Conservation (phyloP, 129 eudicot genomes). For the Dittrichia graveolens region DNA sequence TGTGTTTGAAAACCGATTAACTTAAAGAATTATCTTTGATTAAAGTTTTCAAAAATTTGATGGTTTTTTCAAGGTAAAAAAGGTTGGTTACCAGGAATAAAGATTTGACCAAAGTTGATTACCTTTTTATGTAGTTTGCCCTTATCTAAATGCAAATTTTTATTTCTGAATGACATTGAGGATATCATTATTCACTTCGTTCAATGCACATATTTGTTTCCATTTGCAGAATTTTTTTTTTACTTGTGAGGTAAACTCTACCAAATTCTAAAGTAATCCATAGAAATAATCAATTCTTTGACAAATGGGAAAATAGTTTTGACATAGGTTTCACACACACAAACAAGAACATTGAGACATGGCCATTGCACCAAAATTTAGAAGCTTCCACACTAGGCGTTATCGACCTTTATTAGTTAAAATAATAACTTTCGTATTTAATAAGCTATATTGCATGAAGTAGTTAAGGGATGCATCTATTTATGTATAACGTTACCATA, state of each 20-base stretch:
- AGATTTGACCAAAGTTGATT: no score
- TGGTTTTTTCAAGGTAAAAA: no score
- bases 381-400: conserved; percentile 28
- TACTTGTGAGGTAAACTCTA: not conserved
- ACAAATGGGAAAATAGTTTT: conserved; percentile 12
- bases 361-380: conserved; percentile 28
- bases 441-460: no score
- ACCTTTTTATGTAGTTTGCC: no score
- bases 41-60: no score
- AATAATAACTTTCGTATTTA: no score
- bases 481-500: no score
- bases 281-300: conserved; percentile 18
- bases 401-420: no score
- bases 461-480: no score
- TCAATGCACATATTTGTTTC: conserved; percentile 11
- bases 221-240: not conserved
- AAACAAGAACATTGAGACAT: not conserved
- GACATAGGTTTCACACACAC: conserved; percentile 22
- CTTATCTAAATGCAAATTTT: not conserved
- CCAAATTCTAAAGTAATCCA: conserved; percentile 13
- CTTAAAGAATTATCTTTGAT: no score
- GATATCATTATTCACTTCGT: conserved; percentile 6
- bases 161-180: conserved; percentile 16
- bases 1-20: no score
- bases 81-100: no score